Evolutionary conservation across 306 rosid genomes (phyloP), one percentile per base, ranked within the genome.

Genomic region (Fragaria vesca): DNA sequence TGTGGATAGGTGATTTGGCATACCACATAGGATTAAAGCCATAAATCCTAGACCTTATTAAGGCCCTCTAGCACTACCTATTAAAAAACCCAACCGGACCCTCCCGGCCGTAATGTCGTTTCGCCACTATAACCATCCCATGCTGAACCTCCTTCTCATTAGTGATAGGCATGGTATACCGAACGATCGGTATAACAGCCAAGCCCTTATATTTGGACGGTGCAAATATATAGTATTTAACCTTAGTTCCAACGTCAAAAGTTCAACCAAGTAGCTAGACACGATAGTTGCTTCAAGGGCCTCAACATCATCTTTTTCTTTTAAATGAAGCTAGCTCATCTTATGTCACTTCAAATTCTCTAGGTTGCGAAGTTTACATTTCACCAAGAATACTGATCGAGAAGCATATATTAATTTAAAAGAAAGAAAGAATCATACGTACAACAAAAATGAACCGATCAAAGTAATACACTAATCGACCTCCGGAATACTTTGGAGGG

Each of bases 401-500:
- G 28, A n/a, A 55, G 28, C 28, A 75, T 21, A 26, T 0, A 26
- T 26, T 26, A 26, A 26, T 26, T 26, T 26, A 42, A 71, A 24
- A 13, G 32, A 13, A 32, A 69, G 51, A 11, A 46, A 4, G 11
- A 28, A 71, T 28, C 8, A 42, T 24, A 6, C n/a, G n/a, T n/a
- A 26, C 30, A 4, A 55, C 24, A 6, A 11, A n/a, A 55, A 42
- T 2, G 15, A 28, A 17, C 2, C 21, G 48, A 40, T 3, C 38
- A 20, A n/a, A 26, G 6, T 61, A 12, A 12, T 26, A 28, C 36
- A 6, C 66, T 32, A 83, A 51, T 72, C 65, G 51, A 80, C 76
- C 88, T 91, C 94, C 12, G 97, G 94, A 66, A 91, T 91, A 48
- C 88, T 90, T 45, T 88, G 89, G 3, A 91, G 84, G 54, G 71